Conservation (phyloP, 176 grass and related monocot species). For the Chrysopogon serrulatus region DNA sequence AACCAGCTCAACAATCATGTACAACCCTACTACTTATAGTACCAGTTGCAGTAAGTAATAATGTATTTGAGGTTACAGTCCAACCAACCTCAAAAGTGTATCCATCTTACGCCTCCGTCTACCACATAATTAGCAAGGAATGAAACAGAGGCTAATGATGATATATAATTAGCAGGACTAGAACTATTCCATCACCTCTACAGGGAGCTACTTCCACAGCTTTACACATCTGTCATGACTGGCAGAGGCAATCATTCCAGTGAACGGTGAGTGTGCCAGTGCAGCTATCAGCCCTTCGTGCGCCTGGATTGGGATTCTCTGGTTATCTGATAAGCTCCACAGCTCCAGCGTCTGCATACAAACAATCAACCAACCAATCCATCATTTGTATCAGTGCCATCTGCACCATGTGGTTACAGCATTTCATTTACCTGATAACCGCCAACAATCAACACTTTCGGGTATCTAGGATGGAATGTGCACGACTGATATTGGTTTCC, state of each 20-base stretch:
- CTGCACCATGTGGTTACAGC: not conserved
- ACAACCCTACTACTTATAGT: too few species aligned
- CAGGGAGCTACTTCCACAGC: constrained; percentile 94
- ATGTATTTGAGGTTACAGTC: too few species aligned
- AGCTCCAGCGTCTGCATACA: constrained; percentile 81
- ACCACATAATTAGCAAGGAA: too few species aligned
- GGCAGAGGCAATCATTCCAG: constrained; percentile 68
- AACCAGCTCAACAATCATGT: not conserved
- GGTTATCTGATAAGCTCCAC: constrained; percentile 59
- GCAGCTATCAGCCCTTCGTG: constrained; percentile 78
- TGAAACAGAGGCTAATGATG: not conserved
- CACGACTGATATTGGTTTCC: constrained; percentile 92
- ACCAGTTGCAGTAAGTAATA: too few species aligned
- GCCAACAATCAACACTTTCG: constrained; percentile 75
- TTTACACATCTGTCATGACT: constrained; percentile 93
- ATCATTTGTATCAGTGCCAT: not conserved
- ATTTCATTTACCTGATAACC: constrained; percentile 75
- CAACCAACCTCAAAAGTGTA: not conserved
- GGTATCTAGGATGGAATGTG: constrained; percentile 76
- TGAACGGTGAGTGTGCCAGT: constrained; percentile 49
- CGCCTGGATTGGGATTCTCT: constrained; percentile 40
- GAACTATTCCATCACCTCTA: not conserved
- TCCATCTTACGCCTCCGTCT: not conserved
- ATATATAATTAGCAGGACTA: not conserved
- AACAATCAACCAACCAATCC: not conserved